Conservation (phyloP, 805 yeast genomes). For the Teunomyces atbi region DNA sequence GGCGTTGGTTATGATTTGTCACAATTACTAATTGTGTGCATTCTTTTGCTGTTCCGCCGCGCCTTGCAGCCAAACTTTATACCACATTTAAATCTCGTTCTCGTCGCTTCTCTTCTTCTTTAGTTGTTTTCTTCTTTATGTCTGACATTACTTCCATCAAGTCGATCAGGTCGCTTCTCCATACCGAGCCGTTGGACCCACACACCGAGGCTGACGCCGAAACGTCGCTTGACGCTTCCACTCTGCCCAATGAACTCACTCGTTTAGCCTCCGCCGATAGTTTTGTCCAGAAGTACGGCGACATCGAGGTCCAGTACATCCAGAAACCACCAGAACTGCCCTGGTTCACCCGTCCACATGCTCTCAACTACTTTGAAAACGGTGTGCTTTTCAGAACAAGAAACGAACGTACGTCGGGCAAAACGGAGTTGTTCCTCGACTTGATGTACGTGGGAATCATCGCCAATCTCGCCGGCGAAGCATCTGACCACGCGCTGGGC, state of each 20-base stretch:
- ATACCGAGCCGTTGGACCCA: background rate
- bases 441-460: constrained; percentile 64
- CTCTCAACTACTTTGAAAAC: constrained; percentile 58
- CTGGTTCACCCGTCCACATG: constrained; percentile 53
- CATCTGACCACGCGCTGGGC: constrained; percentile 51
- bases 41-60: background rate
- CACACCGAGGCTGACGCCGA: background rate
- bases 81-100: background rate
- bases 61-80: too few relatives aligned
- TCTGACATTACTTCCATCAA: background rate
- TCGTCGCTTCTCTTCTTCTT: background rate
- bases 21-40: too few relatives aligned
- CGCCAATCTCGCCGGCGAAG: constrained; percentile 55
- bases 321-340: constrained; percentile 37
- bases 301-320: constrained; percentile 46
- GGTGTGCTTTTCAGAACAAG: constrained; percentile 55
- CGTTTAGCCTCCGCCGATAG: constrained; percentile 38
- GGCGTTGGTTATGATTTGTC: too few relatives aligned
- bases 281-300: constrained; percentile 50
- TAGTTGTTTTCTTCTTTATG: background rate
- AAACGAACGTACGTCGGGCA: constrained; percentile 51
- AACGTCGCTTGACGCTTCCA: background rate
- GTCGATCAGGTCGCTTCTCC: background rate
- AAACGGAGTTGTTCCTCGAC: constrained; percentile 59
- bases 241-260: constrained; percentile 11